These are phyloP conservation scores for Carallia pectinifolia DNA, from an alignment of 345 rosid species.

Conservation along the genomic window DNA sequence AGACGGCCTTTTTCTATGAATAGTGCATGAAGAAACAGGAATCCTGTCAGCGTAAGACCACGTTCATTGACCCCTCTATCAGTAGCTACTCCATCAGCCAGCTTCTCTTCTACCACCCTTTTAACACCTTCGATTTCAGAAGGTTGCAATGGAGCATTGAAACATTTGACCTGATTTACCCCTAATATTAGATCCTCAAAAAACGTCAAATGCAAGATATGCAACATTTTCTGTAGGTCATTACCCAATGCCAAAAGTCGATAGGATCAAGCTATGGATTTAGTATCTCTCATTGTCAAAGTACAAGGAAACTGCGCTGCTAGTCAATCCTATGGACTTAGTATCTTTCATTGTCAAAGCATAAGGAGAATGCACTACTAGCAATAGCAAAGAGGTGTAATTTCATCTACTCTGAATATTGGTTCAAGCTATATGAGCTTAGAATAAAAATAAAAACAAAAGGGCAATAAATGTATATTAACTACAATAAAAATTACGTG, in stretches of 20 bases:
- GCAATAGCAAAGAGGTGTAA: not conserved
- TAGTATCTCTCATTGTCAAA: not conserved
- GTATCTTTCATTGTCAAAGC: not conserved
- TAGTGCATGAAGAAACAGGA: constrained; percentile 92
- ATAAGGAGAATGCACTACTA: not conserved
- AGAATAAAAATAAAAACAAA: not conserved
- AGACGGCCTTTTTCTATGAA: constrained; percentile 98
- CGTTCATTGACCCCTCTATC: constrained; percentile 86
- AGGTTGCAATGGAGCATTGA: constrained; percentile 91
- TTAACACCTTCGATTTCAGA: constrained; percentile 92
- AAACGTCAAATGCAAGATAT: constrained; percentile 5
- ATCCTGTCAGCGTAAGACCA: constrained; percentile 92
- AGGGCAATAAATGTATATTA: not conserved
- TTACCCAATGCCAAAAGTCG: not conserved
- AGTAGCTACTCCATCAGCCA: constrained; percentile 37
- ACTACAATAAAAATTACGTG: not conserved
- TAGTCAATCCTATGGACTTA: not conserved
- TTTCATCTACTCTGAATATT: not conserved
- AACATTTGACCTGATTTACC: constrained; percentile 84
- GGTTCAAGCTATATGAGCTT: not conserved
- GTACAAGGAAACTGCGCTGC: not conserved
- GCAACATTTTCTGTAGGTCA: not conserved
- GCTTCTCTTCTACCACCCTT: constrained; percentile 91
- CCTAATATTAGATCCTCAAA: constrained; percentile 25
- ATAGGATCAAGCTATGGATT: constrained; percentile 5